phyloP scores from a whole-genome alignment of 257 asterid genomes.

The Jasminum sambac region DNA sequence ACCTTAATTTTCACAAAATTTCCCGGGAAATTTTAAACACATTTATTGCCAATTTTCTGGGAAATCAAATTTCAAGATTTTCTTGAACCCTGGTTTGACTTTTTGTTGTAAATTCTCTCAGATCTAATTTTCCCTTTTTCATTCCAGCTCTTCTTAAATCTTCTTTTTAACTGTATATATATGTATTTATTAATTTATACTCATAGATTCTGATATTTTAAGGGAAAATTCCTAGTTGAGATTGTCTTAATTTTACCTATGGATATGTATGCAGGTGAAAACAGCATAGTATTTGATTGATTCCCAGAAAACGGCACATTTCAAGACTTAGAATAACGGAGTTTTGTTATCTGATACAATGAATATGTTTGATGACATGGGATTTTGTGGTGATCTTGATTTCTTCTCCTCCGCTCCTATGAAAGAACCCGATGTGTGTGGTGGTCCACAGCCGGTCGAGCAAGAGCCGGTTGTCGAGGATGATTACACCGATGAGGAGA shows the following conservation, averaged over 20 bases:
- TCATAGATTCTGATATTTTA: not conserved
- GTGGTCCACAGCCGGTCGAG: slow-evolving; percentile 28
- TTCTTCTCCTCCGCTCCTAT: slow-evolving; percentile 46
- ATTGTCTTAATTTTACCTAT: not conserved
- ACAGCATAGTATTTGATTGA: not conserved
- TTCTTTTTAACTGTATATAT: not conserved
- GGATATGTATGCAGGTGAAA: slow-evolving; percentile 26
- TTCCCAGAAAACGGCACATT: not conserved
- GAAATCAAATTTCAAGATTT: slow-evolving; percentile 23
- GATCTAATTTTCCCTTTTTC: slow-evolving; percentile 26
- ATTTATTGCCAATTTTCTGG: slow-evolving; percentile 14
- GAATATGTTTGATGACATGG: slow-evolving; percentile 63
- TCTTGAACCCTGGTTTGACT: not conserved
- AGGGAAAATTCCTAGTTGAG: slow-evolving; percentile 9
- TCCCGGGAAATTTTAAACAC: slow-evolving; percentile 24
- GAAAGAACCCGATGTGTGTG: slow-evolving; percentile 37
- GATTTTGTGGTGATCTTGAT: slow-evolving; percentile 53
- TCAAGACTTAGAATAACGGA: slow-evolving; percentile 3
- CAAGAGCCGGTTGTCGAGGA: slow-evolving; percentile 44
- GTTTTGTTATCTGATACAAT: slow-evolving; percentile 21
- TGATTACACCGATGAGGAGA: slow-evolving; percentile 57
- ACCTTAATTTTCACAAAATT: not conserved
- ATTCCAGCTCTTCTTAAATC: slow-evolving; percentile 26
- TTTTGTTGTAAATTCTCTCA: slow-evolving; percentile 19
- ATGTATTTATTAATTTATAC: not conserved